Conservation (phyloP, 2,329 filamentous ascomycete genomes). For the Cytospora schulzeri region DNA sequence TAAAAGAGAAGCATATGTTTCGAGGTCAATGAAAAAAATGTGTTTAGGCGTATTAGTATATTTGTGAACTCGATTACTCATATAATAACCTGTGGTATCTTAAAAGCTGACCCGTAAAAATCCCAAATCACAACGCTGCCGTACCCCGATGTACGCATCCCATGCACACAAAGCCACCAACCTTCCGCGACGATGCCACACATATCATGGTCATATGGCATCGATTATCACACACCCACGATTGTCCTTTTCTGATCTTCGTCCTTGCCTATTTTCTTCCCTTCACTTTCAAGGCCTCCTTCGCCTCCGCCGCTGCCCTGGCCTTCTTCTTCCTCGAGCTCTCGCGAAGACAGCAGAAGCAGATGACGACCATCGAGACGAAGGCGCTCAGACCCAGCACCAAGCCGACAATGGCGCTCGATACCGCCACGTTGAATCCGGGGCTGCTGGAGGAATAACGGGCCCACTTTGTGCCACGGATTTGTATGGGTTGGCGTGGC, state of each 20-base stretch:
- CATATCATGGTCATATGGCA: not conserved
- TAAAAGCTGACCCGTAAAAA: not conserved
- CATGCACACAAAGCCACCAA: not conserved
- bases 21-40: too few species aligned
- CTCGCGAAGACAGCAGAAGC: not conserved
- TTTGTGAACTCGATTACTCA: not conserved
- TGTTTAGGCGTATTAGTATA: not conserved
- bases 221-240: not conserved
- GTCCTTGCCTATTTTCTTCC: not conserved
- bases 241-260: too few species aligned
- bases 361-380: not conserved
- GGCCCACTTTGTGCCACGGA: not conserved
- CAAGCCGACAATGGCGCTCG: conserved; percentile 6
- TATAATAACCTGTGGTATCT: not conserved
- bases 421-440: not conserved
- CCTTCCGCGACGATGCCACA: not conserved
- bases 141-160: not conserved
- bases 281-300: not conserved
- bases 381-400: not conserved
- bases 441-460: too few species aligned
- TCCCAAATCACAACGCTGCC: not conserved
- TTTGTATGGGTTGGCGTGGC: not conserved
- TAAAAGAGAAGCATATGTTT: too few species aligned
- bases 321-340: not conserved
- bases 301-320: not conserved